Evolutionary conservation across 176 grass and related monocot species (phyloP).

Genomic region (Triticum aestivum): DNA sequence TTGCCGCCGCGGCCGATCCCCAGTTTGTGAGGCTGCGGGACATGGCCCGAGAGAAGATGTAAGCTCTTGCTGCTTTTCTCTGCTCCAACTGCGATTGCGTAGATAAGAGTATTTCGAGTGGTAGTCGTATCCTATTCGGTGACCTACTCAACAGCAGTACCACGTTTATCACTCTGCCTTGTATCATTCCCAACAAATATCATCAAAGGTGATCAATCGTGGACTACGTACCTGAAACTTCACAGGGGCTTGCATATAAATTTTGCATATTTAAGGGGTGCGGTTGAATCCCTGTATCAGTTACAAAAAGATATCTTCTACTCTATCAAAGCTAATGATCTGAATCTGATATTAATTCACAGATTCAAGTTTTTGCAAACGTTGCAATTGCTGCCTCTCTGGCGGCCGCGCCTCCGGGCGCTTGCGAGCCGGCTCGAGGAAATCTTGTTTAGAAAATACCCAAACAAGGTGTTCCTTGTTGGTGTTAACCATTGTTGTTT

Average conservation of each 20-base stretch:
- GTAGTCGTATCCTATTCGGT: too few species aligned
- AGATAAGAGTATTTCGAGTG: too few species aligned
- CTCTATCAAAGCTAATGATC: background rate
- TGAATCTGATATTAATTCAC: background rate
- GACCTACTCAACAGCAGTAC: background rate
- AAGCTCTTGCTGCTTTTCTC: slow-evolving; percentile 31
- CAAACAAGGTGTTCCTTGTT: slow-evolving; percentile 42
- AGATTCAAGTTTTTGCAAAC: too few species aligned
- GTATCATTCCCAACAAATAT: slow-evolving; percentile 9
- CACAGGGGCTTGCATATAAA: background rate
- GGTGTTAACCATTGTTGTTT: too few species aligned
- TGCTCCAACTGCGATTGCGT: background rate
- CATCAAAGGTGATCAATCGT: background rate
- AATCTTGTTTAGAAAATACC: slow-evolving; percentile 55
- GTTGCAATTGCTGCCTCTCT: background rate
- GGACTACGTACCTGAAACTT: background rate
- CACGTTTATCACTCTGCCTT: background rate
- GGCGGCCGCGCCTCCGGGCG: slow-evolving; percentile 31
- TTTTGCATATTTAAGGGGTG: background rate
- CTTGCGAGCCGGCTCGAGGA: slow-evolving; percentile 39
- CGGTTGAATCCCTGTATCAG: background rate
- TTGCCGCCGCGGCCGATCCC: slow-evolving; percentile 28
- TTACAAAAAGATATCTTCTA: background rate
- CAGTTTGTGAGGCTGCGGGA: slow-evolving; percentile 40
- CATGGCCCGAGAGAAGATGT: slow-evolving; percentile 54